Base-by-base conservation (phyloP, 495 filamentous ascomycete genomes). In the Aspergillus kassunensis region DNA sequence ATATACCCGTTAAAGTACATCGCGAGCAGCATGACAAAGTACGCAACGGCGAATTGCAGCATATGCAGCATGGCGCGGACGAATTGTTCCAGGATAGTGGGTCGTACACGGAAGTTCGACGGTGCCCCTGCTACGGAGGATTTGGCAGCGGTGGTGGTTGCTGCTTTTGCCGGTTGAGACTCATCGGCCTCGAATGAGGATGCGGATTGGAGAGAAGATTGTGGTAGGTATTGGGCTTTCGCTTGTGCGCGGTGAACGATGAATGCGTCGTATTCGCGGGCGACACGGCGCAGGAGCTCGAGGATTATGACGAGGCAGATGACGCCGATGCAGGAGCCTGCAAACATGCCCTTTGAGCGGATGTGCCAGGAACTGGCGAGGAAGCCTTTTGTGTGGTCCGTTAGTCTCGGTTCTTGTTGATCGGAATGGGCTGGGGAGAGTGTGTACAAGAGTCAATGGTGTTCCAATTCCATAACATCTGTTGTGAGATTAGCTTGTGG, bases 401-500 rank as follows among this genome's bases (percentile, higher is more conserved):
- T 39, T 30, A 39, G 27, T 53, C 13, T 19, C 41, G 37, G 25
- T 35, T 36, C 49, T 27, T n/a, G 18, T 33, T 9, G 27, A 9
- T 30, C 9, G 41, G 49, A 33, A 27, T 13, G 15, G 21, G 31
- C 15, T 13, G 66, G 30, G 30, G 4, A 29, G 27, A 5, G 27
- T n/a, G n/a, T n/a, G 7, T 65, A 77, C 85, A 91, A 1, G 83
- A 60, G 63, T 87, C 80, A 29, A 88, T 67, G 0, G 82, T 86
- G 53, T 84, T 69, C 86, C 86, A 89, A 59, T 91, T 89, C 86
- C 85, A 89, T 2, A 88, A 66, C 86, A 89, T 91, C 81, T 82
- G 24, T 9, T 40, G 16, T 31, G 11, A 11, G 20, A 8, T 30
- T 48, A 42, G 37, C 35, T 29, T 45, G 3, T n/a, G 33, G 31